Base-by-base conservation (phyloP, 2,329 filamentous ascomycete species). In the Monascus ruber region DNA sequence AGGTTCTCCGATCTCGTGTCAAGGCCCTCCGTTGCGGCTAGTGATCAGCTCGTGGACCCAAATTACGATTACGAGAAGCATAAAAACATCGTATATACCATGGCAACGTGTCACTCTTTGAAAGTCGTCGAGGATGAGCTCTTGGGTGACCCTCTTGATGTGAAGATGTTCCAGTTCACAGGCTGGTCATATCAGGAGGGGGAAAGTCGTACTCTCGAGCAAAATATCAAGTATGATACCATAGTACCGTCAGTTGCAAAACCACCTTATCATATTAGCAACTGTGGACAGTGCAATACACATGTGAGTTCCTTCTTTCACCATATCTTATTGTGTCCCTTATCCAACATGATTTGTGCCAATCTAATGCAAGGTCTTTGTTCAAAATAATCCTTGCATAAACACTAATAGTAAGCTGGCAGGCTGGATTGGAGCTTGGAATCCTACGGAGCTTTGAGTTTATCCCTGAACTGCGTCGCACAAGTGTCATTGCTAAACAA, bases 111-210 rank as follows among this genome's bases (percentile, higher is more conserved):
- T 42, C 91, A 98, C 59, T 94, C 89, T 0, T 71, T 98, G 6
- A 78, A 88, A 35, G 76, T 82, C 7, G 81, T 98, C 10, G 88
- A 96, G 45, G 82, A 77, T 35, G 87, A 95, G 56, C 74, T 96
- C 32, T 74, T 98, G 28, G 91, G 91, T 1, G 91, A 98, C 54
- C 91, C 93, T 4, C 70, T 98, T 1, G 91, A 98, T 59, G 72
- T 95, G 41, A 96, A 96, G 59, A 98, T 98, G 91, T 98, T 98
- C 57, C 82, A 94, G 47, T 98, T 94, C 50, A 96, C 91, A 0
- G 75, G 76, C 5, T 98, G 91, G 91, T 76, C 77, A 3, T 98
- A 85, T 50, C 84, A 94, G 58, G 91, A 98, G 66, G 86, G 58
- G 17, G 59, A 87, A 2, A 79, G 79, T 34, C 80, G 88, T 49